A percentile compares a stretch with the other conserved stretches of the same genome.
Evolutionary conservation across 805 yeast genomes (phyloP).

Genomic region (Scheffersomyces stipitis): DNA sequence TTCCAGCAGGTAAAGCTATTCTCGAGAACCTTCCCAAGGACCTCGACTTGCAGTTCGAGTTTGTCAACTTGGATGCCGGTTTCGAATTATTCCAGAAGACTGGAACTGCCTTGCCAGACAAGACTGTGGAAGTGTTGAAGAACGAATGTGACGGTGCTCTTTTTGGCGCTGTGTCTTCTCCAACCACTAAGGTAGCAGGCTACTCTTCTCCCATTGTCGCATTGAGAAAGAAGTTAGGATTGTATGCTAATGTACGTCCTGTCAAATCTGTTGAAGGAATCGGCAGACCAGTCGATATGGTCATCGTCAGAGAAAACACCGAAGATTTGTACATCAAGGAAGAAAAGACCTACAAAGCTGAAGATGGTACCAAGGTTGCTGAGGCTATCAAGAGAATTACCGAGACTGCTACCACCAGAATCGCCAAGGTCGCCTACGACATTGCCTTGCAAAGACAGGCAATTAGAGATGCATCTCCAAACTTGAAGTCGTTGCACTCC

Average conservation of each 20-base stretch:
- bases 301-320: slow-evolving; percentile 97
- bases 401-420: slow-evolving; percentile 80
- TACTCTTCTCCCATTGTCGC: slow-evolving; percentile 99
- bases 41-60: slow-evolving; percentile 77
- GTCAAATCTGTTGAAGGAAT: slow-evolving; percentile 88
- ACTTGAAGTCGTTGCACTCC: slow-evolving; percentile 29
- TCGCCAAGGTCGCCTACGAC: slow-evolving; percentile 88
- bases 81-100: slow-evolving; percentile 90
- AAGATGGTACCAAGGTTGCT: slow-evolving; percentile 86
- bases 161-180: slow-evolving; percentile 97
- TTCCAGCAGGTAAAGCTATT: slow-evolving; percentile 91
- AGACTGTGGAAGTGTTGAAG: slow-evolving; percentile 76
- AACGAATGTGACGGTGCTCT: slow-evolving; percentile 93
- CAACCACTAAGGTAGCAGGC: slow-evolving; percentile 90
- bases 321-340: slow-evolving; percentile 97
- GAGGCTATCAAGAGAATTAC: slow-evolving; percentile 97
- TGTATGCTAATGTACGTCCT: slow-evolving; percentile 96
- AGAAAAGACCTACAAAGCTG: slow-evolving; percentile 70
- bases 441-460: slow-evolving; percentile 90
- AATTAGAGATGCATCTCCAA: slow-evolving; percentile 60
- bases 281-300: slow-evolving; percentile 93
- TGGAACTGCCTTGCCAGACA: slow-evolving; percentile 95
- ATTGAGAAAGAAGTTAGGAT: slow-evolving; percentile 90
- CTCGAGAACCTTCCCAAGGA: slow-evolving; percentile 79
- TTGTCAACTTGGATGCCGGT: slow-evolving; percentile 89